Evolutionary conservation across 1,284 basidiomycete species (phyloP).

Genomic region (Volvariella surrecta): DNA sequence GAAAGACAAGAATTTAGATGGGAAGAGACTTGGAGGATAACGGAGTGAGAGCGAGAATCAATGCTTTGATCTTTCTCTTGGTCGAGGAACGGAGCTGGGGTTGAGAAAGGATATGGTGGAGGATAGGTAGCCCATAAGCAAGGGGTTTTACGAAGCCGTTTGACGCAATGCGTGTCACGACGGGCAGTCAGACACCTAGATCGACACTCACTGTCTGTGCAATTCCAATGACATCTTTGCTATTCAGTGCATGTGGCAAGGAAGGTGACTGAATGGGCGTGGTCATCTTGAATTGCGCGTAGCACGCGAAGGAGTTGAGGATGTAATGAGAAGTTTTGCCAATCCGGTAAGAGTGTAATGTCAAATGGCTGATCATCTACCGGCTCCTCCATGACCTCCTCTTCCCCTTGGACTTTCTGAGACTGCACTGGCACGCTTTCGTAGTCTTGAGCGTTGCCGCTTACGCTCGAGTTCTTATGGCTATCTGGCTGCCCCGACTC

Average conservation of each 20-base stretch:
- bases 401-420: too few species aligned
- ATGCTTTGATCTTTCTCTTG: conserved; percentile 53
- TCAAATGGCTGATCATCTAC: conserved; percentile 23
- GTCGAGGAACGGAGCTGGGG: conserved; percentile 25
- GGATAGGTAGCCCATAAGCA: conserved; percentile 89
- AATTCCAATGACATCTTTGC: conserved; percentile 79
- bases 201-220: conserved; percentile 70
- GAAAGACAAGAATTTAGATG: conserved; percentile 66
- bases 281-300: conserved; percentile 63
- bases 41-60: conserved; percentile 90
- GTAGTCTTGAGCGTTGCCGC: too few species aligned
- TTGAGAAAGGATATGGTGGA: conserved; percentile 67
- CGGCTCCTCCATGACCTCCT: too few species aligned
- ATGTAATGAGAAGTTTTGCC: conserved; percentile 58
- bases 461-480: too few species aligned
- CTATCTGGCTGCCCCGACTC: background rate
- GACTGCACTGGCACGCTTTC: conserved; percentile 83
- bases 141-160: conserved; percentile 95
- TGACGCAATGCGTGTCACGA: too few species aligned
- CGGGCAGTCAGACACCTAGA: too few species aligned
- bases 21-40: conserved; percentile 90
- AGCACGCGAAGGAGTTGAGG: conserved; percentile 65
- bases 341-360: conserved; percentile 54
- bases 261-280: conserved; percentile 85
- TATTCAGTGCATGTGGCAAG: conserved; percentile 58